Base-by-base conservation (phyloP, 257 asterid genomes). In the Solanum phureja region DNA sequence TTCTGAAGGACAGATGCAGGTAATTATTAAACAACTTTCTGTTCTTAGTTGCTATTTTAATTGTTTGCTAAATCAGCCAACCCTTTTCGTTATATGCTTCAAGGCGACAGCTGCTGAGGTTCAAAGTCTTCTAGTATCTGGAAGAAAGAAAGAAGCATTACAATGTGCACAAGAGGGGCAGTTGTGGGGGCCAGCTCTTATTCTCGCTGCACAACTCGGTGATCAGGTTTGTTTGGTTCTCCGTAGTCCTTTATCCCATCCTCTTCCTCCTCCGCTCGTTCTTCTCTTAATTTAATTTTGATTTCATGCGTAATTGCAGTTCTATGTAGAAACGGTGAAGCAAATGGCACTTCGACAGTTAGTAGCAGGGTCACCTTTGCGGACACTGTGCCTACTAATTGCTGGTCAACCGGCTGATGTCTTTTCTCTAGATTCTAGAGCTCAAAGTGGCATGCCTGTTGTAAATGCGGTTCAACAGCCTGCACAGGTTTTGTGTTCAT, bases 161-260 rank as follows among this genome's bases (percentile, higher is more conserved):
- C 95, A 93, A 86, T 88, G 94, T 94, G 99, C 99, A 86, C 99
- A 95, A 89, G 98, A 95, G 92, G 99, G 99, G 87, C 99, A 96
- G 88, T 88, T 97, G 92, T 97, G 99, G 99, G 99, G 99, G 58
- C 99, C 97, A 88, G 99, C 99, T 87, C 96, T 97, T 89, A 94
- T 95, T 89, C 98, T 97, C 90, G 99, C 99, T 88, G 99, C 99
- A 75, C 99, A 93, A 90, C 98, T 97, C 84, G 98, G 99, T 40
- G 95, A 95, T 89, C 98, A 96, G 94, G 99, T 89, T 87, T 73
- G 83, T 84, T 64, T 82, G 85, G 69, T 18, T 82, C 85, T 82
- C 27, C 3, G 7, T 10, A 46, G 62, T 7, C 42, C 29, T 29
- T 76, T 69, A 23, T 83, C 60, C 40, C 85, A n/a, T 23, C 34